phyloP scores from a whole-genome alignment of 768 basidiomycete genomes.

The Leucocoprinus birnbaumii region DNA sequence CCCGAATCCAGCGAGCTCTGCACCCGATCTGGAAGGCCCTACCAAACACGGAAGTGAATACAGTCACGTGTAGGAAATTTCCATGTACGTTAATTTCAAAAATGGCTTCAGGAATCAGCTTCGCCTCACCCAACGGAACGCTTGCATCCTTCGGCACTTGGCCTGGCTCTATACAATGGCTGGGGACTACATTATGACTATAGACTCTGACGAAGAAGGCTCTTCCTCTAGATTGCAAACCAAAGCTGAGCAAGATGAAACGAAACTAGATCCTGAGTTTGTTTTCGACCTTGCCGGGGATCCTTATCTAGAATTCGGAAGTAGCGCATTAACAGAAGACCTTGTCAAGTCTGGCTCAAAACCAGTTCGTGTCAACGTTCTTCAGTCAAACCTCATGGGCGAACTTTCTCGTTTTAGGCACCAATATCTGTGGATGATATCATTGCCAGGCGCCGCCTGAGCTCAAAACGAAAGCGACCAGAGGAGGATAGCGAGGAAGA shows the following conservation, averaged over 20 bases:
- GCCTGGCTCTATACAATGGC: constrained; percentile 20
- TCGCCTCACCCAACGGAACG: too few species aligned
- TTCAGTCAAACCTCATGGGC: constrained; percentile 7
- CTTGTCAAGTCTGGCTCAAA: constrained; percentile 60
- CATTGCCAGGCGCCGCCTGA: constrained; percentile 67
- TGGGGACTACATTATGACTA: constrained; percentile 77
- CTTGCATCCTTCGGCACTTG: too few species aligned
- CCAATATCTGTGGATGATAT: constrained; percentile 93
- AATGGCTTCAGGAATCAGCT: too few species aligned
- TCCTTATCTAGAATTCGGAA: constrained; percentile 56
- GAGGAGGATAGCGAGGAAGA: constrained; percentile 24
- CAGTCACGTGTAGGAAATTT: constrained; percentile 14
- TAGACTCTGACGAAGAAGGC: constrained; percentile 78
- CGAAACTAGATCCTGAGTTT: constrained; percentile 76
- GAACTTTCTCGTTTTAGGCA: constrained; percentile 35
- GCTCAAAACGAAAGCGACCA: constrained; percentile 63
- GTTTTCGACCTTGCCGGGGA: constrained; percentile 78
- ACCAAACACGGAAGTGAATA: background rate
- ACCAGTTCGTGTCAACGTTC: constrained; percentile 42
- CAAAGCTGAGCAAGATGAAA: constrained; percentile 43
- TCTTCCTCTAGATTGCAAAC: constrained; percentile 13
- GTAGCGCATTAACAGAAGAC: constrained; percentile 41
- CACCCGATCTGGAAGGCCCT: too few species aligned
- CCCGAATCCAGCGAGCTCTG: too few species aligned
- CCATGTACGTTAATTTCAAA: too few species aligned